phyloP scores from a whole-genome alignment of 164 flowering plant genomes.

The Aristolochia contorta region DNA sequence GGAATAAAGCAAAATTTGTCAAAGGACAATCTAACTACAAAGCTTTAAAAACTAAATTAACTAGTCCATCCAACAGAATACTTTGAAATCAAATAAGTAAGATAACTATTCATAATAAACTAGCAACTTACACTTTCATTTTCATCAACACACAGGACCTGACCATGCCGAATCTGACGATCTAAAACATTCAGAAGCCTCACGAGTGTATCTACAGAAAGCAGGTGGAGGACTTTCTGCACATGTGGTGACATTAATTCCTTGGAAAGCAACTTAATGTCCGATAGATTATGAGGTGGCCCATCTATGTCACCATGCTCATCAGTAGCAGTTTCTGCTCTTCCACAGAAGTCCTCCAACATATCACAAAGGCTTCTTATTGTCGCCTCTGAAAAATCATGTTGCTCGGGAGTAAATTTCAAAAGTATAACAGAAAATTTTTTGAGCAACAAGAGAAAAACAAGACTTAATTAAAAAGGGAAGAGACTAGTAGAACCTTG shows the following conservation, averaged over 20 bases:
- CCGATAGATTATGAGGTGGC: conserved; percentile 43
- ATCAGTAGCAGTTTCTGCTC: conserved; percentile 58
- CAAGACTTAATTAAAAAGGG: not conserved
- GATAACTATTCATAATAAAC: too few relatives aligned
- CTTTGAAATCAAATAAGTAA: too few relatives aligned
- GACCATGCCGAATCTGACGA: conserved; percentile 83
- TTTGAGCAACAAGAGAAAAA: not conserved
- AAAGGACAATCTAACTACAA: not conserved
- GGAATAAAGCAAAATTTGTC: conserved; percentile 16
- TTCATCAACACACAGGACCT: conserved; percentile 70
- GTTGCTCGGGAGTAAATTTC: not conserved
- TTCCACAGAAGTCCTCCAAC: conserved; percentile 68
- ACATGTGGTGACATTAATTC: conserved; percentile 64
- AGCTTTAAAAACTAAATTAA: not conserved
- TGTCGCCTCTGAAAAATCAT: conserved; percentile 37
- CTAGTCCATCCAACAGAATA: too few relatives aligned
- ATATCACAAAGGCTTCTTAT: conserved; percentile 48
- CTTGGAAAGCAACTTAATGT: conserved; percentile 54
- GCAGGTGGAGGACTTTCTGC: conserved; percentile 65
- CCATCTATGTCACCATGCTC: conserved; percentile 74
- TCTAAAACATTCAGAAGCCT: conserved; percentile 65
- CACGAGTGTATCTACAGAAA: conserved; percentile 65
- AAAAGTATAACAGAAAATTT: not conserved
- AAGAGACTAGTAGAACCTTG: not conserved
- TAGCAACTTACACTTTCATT: conserved; percentile 59